Percentiles rank a stretch among this genome's conserved stretches.
These are phyloP conservation scores for Ascochyta rabiei DNA, from an alignment of 2,329 filamentous ascomycete genomes.

Conservation along the genomic window DNA sequence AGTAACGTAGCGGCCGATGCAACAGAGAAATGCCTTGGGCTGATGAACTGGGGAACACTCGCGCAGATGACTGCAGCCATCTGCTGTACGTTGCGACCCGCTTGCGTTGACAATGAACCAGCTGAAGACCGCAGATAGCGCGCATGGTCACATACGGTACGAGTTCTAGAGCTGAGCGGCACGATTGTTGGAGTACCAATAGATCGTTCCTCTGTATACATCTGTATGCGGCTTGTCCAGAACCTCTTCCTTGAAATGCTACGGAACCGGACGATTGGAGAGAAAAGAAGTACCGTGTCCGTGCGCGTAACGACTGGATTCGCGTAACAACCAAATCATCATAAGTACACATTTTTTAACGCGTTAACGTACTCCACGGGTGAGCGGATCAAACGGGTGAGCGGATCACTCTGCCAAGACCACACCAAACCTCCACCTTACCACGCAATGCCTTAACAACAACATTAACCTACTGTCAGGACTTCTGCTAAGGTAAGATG, in stretches of 20 bases:
- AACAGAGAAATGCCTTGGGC: neutral
- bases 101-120: neutral
- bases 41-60: conserved; percentile 14
- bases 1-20: conserved; percentile 13
- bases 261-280: conserved; percentile 2
- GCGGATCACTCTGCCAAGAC: too few species aligned
- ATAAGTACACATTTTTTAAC: too few species aligned
- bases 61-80: conserved; percentile 20
- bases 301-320: too few species aligned
- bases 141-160: conserved; percentile 15
- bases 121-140: neutral
- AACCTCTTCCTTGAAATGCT: conserved; percentile 6
- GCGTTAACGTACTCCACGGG: too few species aligned
- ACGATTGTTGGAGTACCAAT: conserved; percentile 17
- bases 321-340: too few species aligned
- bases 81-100: conserved; percentile 1
- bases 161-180: conserved; percentile 26
- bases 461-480: too few species aligned
- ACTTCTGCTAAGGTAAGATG: too few species aligned
- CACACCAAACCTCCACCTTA: too few species aligned
- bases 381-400: too few species aligned
- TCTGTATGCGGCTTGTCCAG: neutral
- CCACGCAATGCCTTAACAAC: too few species aligned
- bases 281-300: too few species aligned
- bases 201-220: neutral